phyloP scores from a whole-genome alignment of 2,329 filamentous ascomycete genomes.

The Sporothrix phasma region DNA sequence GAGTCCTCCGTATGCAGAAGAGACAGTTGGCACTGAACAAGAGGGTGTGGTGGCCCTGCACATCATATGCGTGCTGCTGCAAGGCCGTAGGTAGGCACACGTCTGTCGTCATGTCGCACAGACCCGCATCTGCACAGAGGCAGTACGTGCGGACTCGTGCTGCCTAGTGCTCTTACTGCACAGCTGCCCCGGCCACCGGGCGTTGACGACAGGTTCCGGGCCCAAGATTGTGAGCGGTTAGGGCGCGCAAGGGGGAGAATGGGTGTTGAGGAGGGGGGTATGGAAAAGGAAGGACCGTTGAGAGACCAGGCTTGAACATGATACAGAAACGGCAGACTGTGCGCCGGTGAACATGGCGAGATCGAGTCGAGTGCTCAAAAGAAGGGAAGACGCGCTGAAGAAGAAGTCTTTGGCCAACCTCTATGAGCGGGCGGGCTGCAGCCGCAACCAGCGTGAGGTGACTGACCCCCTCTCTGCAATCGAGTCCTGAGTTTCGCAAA shows the following conservation, averaged over 20 bases:
- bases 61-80: neutral
- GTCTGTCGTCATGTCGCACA: slow-evolving; percentile 15
- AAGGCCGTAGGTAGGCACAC: neutral
- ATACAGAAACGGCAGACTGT: neutral
- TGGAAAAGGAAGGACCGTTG: neutral
- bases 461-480: neutral
- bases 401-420: neutral
- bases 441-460: neutral
- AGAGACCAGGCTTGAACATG: neutral
- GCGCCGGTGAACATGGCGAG: neutral
- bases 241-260: neutral
- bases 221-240: neutral
- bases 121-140: neutral
- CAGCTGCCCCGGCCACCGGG: neutral
- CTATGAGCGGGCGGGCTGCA: neutral
- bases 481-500: neutral
- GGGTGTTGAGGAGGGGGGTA: neutral
- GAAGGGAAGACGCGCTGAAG: neutral
- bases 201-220: neutral
- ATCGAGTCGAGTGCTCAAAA: neutral
- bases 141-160: neutral
- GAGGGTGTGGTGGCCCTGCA: neutral
- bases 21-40: slow-evolving; percentile 14
- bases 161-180: neutral
- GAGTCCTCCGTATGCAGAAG: slow-evolving; percentile 3